Evolutionary conservation across 257 asterid genomes (phyloP), one percentile per base, ranked within the genome.

Genomic region (Fraxinus quadrangulata): DNA sequence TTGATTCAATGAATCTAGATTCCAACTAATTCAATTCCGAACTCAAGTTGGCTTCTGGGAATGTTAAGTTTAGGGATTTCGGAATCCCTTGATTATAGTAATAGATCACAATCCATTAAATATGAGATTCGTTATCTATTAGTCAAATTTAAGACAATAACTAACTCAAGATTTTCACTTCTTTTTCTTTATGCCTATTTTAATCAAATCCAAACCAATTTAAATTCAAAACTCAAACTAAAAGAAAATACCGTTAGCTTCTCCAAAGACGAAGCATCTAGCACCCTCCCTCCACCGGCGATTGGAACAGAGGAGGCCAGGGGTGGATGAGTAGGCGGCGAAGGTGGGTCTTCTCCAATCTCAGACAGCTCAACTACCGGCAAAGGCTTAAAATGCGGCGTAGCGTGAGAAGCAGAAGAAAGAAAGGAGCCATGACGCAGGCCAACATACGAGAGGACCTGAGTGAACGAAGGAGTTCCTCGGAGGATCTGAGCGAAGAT

Each of bases 401-500:
- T 33, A 12, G 86, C 68, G 59, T 82, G 81, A 2, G 86, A 45
- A 70, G 89, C 78, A 70, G 96, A 78, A 2, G 94, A 83, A 21
- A 87, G 87, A 10, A 86, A 83, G 56, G 89, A 85, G 31, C 83
- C 81, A 5, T 84, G 91, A 19, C 92, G 94, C 33, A 89, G 56
- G 78, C 96, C 96, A 61, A 92, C 89, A 70, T 47, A 90, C 7
- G 93, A 89, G 45, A 94, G 89, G 40, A 90, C 86, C 87, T 87
- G 96, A 75, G 86, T 24, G 33, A 63, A 63, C n/a, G 69, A 63
- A 63, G 69, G 98, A 72, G 97, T 85, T 28, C 96, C 93, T 40
- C 95, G 87, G 72, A 93, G 84, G 97, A 96, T 90, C 98, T 93
- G 97, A 77, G 92, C 82, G 79, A 93, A 96, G 96, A 96, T 90